Conservation (phyloP, 2,329 filamentous ascomycete species). For the Penicillium sp. region DNA sequence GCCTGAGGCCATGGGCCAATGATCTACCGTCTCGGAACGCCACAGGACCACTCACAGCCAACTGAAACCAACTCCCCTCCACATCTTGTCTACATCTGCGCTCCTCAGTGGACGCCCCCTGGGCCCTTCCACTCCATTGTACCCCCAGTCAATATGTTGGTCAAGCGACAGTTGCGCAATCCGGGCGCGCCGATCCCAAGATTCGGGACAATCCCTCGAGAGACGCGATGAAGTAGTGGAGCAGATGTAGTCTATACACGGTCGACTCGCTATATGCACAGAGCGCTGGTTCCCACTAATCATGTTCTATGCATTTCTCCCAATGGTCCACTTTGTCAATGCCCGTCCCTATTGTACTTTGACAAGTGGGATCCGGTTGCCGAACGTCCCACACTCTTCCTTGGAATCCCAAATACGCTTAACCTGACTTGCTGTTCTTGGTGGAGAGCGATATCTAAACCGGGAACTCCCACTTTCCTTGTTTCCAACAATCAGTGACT, state of each 20-base stretch:
- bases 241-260: not conserved
- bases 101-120: constrained; percentile 1
- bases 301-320: constrained; percentile 10
- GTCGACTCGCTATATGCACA: constrained; percentile 8
- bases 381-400: not conserved
- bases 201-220: not conserved
- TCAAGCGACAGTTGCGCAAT: not conserved
- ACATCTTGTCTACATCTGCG: not conserved
- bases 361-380: constrained; percentile 9
- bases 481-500: constrained; percentile 4
- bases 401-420: not conserved
- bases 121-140: not conserved
- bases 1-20: constrained; percentile 6
- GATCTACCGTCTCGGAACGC: not conserved
- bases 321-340: not conserved
- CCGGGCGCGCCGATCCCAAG: not conserved
- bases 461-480: constrained; percentile 10
- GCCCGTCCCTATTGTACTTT: constrained; percentile 13
- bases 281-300: constrained; percentile 10
- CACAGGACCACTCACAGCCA: constrained; percentile 3
- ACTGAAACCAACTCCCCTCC: not conserved
- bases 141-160: not conserved
- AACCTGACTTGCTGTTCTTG: constrained; percentile 6
- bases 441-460: constrained; percentile 4
- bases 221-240: constrained; percentile 16